Conservation (phyloP, 305 asterid genomes). For the Coffea humblotiana region DNA sequence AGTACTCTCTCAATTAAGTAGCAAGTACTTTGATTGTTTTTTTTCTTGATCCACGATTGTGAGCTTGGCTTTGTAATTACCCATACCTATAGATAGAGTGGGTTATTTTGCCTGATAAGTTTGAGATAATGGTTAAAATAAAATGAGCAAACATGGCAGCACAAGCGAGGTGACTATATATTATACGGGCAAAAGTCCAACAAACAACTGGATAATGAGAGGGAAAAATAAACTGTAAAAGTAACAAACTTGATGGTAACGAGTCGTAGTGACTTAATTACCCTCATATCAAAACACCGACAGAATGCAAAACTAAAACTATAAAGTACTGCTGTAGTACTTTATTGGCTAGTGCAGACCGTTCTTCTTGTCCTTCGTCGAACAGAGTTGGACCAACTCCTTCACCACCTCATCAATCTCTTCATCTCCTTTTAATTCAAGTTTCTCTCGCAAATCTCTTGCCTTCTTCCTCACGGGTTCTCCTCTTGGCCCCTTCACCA, state of each 20-base stretch:
- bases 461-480: constrained; percentile 16
- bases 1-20: background rate
- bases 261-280: too few relatives aligned
- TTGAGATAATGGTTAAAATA: constrained; percentile 18
- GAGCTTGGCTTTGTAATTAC: background rate
- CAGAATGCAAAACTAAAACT: too few relatives aligned
- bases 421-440: constrained; percentile 8
- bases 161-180: too few relatives aligned
- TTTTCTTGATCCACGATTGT: constrained; percentile 4
- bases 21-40: background rate
- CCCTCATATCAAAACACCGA: background rate
- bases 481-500: constrained; percentile 32
- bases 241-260: background rate
- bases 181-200: too few relatives aligned
- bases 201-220: too few relatives aligned
- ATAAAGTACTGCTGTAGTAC: too few relatives aligned
- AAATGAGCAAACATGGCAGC: background rate
- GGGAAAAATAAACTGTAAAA: too few relatives aligned
- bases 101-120: constrained; percentile 1
- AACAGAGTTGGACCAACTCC: constrained; percentile 13
- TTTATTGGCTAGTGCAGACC: background rate
- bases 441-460: background rate
- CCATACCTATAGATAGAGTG: background rate
- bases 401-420: constrained; percentile 13
- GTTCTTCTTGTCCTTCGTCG: background rate